Evolutionary conservation across 129 eudicot species (phyloP).

Genomic region (Escallonia herrerae): DNA sequence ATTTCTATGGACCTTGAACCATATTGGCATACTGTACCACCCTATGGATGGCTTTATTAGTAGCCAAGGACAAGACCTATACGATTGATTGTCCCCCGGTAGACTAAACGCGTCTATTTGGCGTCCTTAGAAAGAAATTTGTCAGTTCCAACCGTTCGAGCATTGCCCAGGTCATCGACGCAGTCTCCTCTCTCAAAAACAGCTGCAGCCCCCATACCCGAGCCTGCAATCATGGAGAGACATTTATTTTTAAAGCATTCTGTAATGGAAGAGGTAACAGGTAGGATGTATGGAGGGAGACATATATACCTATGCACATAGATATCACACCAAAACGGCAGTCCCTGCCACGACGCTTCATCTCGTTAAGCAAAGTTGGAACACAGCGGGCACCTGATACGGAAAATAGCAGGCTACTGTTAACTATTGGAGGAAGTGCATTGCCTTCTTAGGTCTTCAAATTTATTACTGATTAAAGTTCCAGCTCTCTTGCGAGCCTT

Average conservation of each 20-base stretch:
- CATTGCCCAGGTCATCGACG: slow-evolving; percentile 19
- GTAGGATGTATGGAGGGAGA: slow-evolving; percentile 1
- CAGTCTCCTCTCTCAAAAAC: slow-evolving; percentile 60
- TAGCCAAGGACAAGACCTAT: neutral
- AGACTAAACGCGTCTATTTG: slow-evolving; percentile 1
- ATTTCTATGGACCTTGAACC: too few relatives aligned
- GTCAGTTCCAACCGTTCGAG: neutral
- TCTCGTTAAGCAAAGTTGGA: slow-evolving; percentile 66
- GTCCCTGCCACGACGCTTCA: slow-evolving; percentile 64
- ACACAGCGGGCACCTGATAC: slow-evolving; percentile 68
- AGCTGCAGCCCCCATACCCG: slow-evolving; percentile 86
- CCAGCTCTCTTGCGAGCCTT: neutral
- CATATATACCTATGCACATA: slow-evolving; percentile 60
- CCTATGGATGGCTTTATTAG: neutral
- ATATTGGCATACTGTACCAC: neutral
- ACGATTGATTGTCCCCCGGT: neutral
- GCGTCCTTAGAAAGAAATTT: slow-evolving; percentile 1
- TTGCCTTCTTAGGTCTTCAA: too few relatives aligned
- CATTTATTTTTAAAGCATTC: neutral
- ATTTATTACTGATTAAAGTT: too few relatives aligned
- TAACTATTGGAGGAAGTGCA: too few relatives aligned
- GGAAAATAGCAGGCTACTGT: neutral
- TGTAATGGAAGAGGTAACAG: neutral
- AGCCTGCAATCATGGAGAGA: slow-evolving; percentile 28
- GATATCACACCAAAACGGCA: slow-evolving; percentile 67